Percentiles rank a stretch among this genome's conserved stretches.
These are phyloP conservation scores for Didymella glomerata DNA, from an alignment of 2,329 filamentous ascomycete genomes.

Conservation along the genomic window DNA sequence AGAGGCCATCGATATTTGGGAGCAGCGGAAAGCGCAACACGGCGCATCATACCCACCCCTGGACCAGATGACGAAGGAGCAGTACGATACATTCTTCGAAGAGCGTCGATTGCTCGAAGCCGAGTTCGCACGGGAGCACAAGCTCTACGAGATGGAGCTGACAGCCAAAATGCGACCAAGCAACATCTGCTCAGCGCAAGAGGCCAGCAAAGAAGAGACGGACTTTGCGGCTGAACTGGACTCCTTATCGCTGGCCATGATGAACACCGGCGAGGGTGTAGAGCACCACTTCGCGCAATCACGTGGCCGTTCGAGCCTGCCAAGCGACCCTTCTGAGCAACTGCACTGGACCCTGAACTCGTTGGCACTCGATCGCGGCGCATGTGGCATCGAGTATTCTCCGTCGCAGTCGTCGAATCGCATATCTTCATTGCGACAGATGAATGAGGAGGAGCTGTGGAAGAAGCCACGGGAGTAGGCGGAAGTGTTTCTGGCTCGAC, in stretches of 20 bases:
- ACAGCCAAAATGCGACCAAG: constrained; percentile 38
- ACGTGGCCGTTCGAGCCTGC: constrained; percentile 37
- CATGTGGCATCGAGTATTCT: constrained; percentile 46
- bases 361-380: constrained; percentile 43
- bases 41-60: constrained; percentile 40
- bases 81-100: constrained; percentile 45
- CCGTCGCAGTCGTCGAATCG: constrained; percentile 24
- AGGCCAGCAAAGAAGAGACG: constrained; percentile 43
- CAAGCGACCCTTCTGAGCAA: constrained; percentile 46
- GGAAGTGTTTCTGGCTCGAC: background rate
- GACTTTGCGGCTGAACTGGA: constrained; percentile 45
- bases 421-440: constrained; percentile 18
- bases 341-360: constrained; percentile 48
- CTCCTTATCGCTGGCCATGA: constrained; percentile 42
- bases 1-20: constrained; percentile 41
- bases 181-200: constrained; percentile 41
- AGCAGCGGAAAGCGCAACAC: constrained; percentile 38
- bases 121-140: constrained; percentile 38
- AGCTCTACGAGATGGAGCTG: constrained; percentile 38
- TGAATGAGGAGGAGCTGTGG: constrained; percentile 40
- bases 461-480: constrained; percentile 31
- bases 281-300: constrained; percentile 18
- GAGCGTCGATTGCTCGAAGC: constrained; percentile 42
- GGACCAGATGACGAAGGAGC: constrained; percentile 42
- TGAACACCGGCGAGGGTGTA: constrained; percentile 32